phyloP scores from a whole-genome alignment of 306 rosid genomes.

The Benincasa hispida region DNA sequence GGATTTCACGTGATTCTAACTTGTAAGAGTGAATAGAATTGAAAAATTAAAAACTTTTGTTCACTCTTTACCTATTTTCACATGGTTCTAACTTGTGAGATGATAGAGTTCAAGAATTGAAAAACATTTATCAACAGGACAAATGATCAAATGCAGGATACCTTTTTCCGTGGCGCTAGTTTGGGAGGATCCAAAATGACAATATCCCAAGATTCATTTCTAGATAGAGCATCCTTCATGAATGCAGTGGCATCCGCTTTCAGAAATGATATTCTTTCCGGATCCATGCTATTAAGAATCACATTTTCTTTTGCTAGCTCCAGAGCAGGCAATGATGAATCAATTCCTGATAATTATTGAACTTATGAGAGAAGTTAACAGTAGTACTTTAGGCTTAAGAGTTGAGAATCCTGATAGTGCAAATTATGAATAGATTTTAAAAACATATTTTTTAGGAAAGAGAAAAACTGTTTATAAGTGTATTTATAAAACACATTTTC shows the following conservation, averaged over 20 bases:
- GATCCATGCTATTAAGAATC: conserved; percentile 59
- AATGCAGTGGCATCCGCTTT: conserved; percentile 61
- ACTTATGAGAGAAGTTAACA: background rate
- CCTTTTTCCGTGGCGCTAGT: conserved; percentile 83
- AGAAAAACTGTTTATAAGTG: no score
- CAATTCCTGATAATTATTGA: conserved; percentile 44
- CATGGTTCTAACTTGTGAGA: background rate
- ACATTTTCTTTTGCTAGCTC: conserved; percentile 85
- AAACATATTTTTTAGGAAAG: no score
- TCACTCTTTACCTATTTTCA: background rate
- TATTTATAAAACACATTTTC: no score
- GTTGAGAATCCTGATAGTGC: background rate
- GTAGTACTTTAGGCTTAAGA: background rate
- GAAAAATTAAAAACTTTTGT: background rate
- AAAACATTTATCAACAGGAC: background rate
- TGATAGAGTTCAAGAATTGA: background rate
- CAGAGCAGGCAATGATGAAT: conserved; percentile 64
- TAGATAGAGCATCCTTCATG: conserved; percentile 70
- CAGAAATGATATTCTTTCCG: conserved; percentile 52
- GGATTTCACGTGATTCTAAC: background rate
- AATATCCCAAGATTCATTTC: conserved; percentile 74
- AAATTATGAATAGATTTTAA: no score
- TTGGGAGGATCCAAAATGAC: conserved; percentile 88
- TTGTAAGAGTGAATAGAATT: background rate
- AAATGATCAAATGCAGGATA: conserved; percentile 1